These are phyloP conservation scores for Penicillium rolfsii DNA, from an alignment of 2,329 filamentous ascomycete species.

Conservation along the genomic window DNA sequence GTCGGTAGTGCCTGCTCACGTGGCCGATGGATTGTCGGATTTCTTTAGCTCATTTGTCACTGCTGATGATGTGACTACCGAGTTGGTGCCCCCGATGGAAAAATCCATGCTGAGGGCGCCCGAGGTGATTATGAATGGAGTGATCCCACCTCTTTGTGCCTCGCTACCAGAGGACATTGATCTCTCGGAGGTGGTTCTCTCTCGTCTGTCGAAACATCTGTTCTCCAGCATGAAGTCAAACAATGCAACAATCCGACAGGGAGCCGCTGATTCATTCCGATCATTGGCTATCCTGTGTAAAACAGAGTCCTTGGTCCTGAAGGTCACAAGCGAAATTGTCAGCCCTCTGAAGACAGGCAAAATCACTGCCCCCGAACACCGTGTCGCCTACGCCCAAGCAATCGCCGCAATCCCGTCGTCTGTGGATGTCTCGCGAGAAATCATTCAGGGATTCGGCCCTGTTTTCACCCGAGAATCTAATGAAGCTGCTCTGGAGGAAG, in stretches of 20 bases:
- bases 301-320: constrained; percentile 60
- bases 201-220: constrained; percentile 79
- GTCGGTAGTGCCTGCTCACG: constrained; percentile 68
- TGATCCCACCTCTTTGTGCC: constrained; percentile 72
- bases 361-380: constrained; percentile 80
- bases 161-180: constrained; percentile 73
- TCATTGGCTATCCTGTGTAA: constrained; percentile 69
- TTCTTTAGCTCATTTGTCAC: constrained; percentile 80
- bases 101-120: constrained; percentile 87
- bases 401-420: constrained; percentile 67
- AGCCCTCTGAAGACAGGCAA: constrained; percentile 81
- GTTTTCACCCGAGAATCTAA: constrained; percentile 84
- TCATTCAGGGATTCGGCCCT: constrained; percentile 67
- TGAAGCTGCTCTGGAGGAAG: constrained; percentile 76
- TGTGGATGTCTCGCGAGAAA: constrained; percentile 64
- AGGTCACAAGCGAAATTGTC: constrained; percentile 76
- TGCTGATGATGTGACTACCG: constrained; percentile 72
- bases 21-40: constrained; percentile 73
- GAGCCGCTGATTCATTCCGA: constrained; percentile 74
- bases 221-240: constrained; percentile 91
- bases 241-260: constrained; percentile 74
- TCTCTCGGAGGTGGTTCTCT: constrained; percentile 71
- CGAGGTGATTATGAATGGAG: constrained; percentile 80
- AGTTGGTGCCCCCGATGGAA: constrained; percentile 80
- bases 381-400: constrained; percentile 80